Conservation (phyloP, 306 rosid genomes). For the Astragalus membranaceus region DNA sequence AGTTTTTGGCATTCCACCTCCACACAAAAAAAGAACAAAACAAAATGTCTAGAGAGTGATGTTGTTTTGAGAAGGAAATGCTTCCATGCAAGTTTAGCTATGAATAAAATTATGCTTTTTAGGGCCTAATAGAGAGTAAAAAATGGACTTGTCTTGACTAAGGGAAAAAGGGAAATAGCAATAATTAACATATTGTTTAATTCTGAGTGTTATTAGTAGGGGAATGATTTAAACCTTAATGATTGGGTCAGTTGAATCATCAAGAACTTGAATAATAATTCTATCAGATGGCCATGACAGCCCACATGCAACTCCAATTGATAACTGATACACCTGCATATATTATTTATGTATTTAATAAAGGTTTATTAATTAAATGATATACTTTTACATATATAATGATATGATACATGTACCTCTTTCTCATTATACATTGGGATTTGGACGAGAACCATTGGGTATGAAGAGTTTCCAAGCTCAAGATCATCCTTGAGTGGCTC, state of each 20-base stretch:
- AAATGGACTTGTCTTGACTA: neutral
- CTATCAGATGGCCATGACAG: constrained; percentile 67
- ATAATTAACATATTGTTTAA: neutral
- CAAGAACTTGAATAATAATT: too few relatives aligned
- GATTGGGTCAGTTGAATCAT: constrained; percentile 59
- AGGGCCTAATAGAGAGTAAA: too few relatives aligned
- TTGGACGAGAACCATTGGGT: constrained; percentile 63
- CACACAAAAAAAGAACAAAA: too few relatives aligned
- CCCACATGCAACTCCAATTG: constrained; percentile 67
- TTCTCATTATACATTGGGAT: constrained; percentile 67
- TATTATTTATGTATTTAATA: neutral
- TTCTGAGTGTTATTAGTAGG: neutral
- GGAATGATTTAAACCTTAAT: constrained; percentile 51
- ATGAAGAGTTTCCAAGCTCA: constrained; percentile 60
- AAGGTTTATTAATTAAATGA: neutral
- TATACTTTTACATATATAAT: neutral
- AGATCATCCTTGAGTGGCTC: constrained; percentile 62
- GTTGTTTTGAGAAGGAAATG: neutral
- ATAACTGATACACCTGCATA: constrained; percentile 56
- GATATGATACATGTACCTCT: constrained; percentile 30
- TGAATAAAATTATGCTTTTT: neutral
- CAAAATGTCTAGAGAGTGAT: neutral
- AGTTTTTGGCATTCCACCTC: too few relatives aligned
- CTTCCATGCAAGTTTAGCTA: constrained; percentile 7
- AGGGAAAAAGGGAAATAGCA: neutral